Evolutionary conservation across 2,329 filamentous ascomycete genomes (phyloP).

Genomic region (Alternaria brassicicola): DNA sequence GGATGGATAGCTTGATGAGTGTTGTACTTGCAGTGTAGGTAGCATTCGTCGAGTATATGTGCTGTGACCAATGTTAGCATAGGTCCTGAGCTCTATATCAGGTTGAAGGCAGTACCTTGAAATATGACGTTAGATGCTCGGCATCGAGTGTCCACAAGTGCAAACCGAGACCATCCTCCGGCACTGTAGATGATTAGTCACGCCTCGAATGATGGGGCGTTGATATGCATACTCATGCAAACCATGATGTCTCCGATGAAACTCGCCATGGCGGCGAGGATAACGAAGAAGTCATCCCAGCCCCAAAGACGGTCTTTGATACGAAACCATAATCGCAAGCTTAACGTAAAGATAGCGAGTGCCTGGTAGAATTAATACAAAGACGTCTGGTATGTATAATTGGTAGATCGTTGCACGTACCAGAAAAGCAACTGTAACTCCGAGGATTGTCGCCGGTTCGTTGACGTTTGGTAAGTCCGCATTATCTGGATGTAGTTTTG

Average conservation of each 20-base stretch:
- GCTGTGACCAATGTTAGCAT: constrained; percentile 18
- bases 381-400: not conserved
- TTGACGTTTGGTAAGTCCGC: constrained; percentile 39
- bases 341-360: constrained; percentile 33
- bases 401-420: constrained; percentile 25
- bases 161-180: constrained; percentile 40
- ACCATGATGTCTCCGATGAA: constrained; percentile 37
- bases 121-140: constrained; percentile 29
- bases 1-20: constrained; percentile 47
- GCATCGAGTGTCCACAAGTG: constrained; percentile 38
- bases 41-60: constrained; percentile 40
- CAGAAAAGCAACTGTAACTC: constrained; percentile 36
- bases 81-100: too few species aligned
- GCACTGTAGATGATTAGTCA: constrained; percentile 33
- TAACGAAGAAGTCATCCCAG: constrained; percentile 47
- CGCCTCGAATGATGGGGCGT: not conserved
- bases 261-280: constrained; percentile 33
- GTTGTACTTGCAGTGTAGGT: constrained; percentile 41
- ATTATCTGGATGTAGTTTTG: constrained; percentile 33
- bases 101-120: constrained; percentile 29
- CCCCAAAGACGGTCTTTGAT: constrained; percentile 38
- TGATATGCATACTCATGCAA: constrained; percentile 37
- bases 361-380: constrained; percentile 22
- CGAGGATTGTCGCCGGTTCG: constrained; percentile 37
- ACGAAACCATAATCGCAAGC: constrained; percentile 41